Percentiles rank a stretch among this genome's conserved stretches.
Conservation (phyloP, 2,329 filamentous ascomycete genomes). For the Pyricularia sp. region DNA sequence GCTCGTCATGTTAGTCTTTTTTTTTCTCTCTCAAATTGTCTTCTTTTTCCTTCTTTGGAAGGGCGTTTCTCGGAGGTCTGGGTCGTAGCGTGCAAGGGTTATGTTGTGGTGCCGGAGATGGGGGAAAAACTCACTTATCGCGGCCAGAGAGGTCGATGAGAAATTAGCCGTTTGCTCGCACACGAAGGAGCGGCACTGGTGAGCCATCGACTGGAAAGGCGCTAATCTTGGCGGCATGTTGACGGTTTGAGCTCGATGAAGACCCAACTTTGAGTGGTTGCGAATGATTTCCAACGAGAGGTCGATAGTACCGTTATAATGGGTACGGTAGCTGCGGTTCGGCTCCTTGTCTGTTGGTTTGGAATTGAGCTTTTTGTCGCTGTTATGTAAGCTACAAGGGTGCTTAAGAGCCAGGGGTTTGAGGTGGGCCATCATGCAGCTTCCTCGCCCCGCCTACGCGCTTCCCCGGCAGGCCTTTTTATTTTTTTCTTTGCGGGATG, state of each 20-base stretch:
- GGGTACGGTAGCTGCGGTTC: background rate
- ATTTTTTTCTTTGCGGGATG: background rate
- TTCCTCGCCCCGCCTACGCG: background rate
- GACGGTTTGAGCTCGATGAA: background rate
- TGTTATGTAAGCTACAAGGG: background rate
- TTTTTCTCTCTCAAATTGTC: background rate
- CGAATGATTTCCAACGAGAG: background rate
- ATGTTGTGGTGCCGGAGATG: background rate
- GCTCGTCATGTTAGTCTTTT: background rate
- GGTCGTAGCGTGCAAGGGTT: background rate
- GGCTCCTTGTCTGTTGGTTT: background rate
- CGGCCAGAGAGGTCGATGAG: background rate
- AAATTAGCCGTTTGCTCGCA: background rate
- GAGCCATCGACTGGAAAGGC: conserved; percentile 3
- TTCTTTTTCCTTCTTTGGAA: background rate
- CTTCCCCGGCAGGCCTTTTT: background rate
- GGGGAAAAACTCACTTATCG: background rate
- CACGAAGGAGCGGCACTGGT: conserved; percentile 8
- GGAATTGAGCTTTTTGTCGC: background rate
- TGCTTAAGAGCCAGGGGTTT: background rate
- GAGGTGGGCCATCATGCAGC: background rate
- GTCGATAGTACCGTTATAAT: background rate
- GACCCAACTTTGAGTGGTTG: background rate
- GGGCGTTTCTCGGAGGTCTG: background rate
- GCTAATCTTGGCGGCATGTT: conserved; percentile 13